Evolutionary conservation across 106 monocot genomes (phyloP).

Genomic region (Dioscorea dumetorum): DNA sequence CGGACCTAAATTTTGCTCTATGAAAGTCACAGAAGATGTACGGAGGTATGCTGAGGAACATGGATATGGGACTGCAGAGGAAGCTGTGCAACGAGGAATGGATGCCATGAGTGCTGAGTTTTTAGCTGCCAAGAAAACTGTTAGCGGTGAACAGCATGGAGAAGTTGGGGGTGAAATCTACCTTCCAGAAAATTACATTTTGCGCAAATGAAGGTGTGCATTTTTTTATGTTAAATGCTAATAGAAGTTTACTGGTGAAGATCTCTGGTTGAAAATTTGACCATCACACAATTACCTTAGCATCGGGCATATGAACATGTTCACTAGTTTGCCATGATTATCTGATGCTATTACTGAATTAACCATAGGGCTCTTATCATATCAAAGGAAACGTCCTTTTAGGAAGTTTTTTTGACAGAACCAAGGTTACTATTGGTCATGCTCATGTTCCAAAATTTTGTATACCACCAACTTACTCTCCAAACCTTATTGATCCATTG

Average conservation of each 20-base stretch:
- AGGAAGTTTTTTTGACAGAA: too few relatives aligned
- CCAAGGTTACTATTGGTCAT: too few relatives aligned
- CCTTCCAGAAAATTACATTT: conserved; percentile 61
- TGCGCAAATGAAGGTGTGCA: conserved; percentile 40
- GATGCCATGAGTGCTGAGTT: conserved; percentile 93
- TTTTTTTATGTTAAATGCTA: neutral
- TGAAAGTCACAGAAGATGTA: conserved; percentile 98
- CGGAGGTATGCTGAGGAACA: conserved; percentile 92
- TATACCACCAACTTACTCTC: too few relatives aligned
- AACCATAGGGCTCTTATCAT: too few relatives aligned
- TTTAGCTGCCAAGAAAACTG: conserved; percentile 78
- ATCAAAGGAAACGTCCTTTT: too few relatives aligned
- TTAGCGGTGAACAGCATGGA: conserved; percentile 92
- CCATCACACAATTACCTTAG: too few relatives aligned
- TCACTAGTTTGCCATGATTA: neutral
- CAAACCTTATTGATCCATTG: too few relatives aligned
- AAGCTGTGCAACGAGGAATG: conserved; percentile 85
- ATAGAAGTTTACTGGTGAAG: too few relatives aligned
- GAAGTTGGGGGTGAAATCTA: conserved; percentile 98
- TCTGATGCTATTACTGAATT: too few relatives aligned
- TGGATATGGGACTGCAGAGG: conserved; percentile 87
- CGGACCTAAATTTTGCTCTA: conserved; percentile 96
- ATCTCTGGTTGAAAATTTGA: too few relatives aligned
- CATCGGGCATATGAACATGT: neutral
- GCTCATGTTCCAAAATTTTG: too few relatives aligned